Base-by-base conservation (phyloP, 1,284 basidiomycete species). In the Pterulicium gracile region DNA sequence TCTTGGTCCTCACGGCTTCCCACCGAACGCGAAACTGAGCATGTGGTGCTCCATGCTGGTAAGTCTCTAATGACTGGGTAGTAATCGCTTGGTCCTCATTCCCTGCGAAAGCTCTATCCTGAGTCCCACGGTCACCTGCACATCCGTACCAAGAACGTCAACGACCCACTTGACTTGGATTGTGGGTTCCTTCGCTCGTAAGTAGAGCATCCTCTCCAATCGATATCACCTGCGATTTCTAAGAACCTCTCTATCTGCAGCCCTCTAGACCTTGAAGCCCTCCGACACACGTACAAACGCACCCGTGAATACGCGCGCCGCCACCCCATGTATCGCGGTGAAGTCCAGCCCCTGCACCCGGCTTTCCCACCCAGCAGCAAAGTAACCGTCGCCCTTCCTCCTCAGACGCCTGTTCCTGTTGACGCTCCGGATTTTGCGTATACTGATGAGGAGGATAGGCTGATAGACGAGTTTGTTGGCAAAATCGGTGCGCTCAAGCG, bases 201-300 rank as follows among this genome's bases (percentile, higher is more conserved):
- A 22, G 14, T 20, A 17, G 4, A 7, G 15, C 15, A 5, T 17
- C 15, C 15, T 39, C 36, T 39, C 27, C 7, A 32, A 17, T 17
- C 15, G 36, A 39, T 13, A n/a, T 32, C 19, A 15, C 36, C 19
- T 17, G 19, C 19, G 5, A n/a, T n/a, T n/a, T n/a, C n/a, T n/a
- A n/a, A n/a, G n/a, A n/a, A n/a, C n/a, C n/a, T n/a, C n/a, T n/a
- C n/a, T n/a, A n/a, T n/a, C n/a, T 17, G 5, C 15, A 39, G 36
- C 5, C 36, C 36, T 12, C 72, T 69, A 2, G 81, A 84, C 55
- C 27, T 84, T 2, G 67, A 64, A 1, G 61, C 72, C 12, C 56
- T 79, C 50, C 61, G 69, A 44, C 78, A 74, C 68, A 61, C 55
- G 0, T 85, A 81, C 56, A 85, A 84, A 56, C 68, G 65, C 50